Evolutionary conservation across 1,284 basidiomycete genomes (phyloP).

Genomic region (Leccinum solheimii): DNA sequence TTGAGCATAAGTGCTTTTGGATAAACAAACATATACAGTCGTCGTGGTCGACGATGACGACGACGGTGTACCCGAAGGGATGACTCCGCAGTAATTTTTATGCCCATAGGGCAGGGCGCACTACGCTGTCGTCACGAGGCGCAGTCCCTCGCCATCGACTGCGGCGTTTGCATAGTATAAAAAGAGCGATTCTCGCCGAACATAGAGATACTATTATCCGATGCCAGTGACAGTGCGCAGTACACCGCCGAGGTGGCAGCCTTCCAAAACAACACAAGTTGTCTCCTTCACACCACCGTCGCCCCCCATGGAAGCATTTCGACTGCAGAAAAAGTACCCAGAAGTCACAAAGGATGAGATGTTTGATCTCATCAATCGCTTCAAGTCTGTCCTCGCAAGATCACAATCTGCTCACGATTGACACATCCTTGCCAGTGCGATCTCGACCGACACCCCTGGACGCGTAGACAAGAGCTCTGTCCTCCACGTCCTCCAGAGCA

Average conservation of each 20-base stretch:
- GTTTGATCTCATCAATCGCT: slow-evolving; percentile 88
- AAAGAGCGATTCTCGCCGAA: background rate
- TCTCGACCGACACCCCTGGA: slow-evolving; percentile 84
- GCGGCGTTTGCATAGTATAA: slow-evolving; percentile 11
- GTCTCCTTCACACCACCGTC: slow-evolving; percentile 17
- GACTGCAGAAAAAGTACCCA: slow-evolving; percentile 92
- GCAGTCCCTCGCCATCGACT: slow-evolving; percentile 13
- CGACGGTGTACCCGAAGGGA: background rate
- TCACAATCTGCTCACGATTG: background rate
- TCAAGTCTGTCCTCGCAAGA: slow-evolving; percentile 79
- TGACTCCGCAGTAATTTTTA: background rate
- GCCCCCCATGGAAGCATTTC: slow-evolving; percentile 76
- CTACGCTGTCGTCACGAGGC: background rate
- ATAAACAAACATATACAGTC: slow-evolving; percentile 5
- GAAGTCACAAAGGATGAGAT: slow-evolving; percentile 91
- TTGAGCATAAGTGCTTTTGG: background rate
- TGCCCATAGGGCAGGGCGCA: no score
- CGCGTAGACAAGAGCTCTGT: slow-evolving; percentile 82
- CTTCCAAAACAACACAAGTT: slow-evolving; percentile 15
- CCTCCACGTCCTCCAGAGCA: slow-evolving; percentile 72
- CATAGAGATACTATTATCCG: no score
- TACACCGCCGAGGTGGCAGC: slow-evolving; percentile 18
- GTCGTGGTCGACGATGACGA: background rate
- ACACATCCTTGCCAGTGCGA: slow-evolving; percentile 50
- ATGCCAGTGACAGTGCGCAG: slow-evolving; percentile 10